Base-by-base conservation (phyloP, 768 basidiomycete species). In the Mrakia gelida region DNA sequence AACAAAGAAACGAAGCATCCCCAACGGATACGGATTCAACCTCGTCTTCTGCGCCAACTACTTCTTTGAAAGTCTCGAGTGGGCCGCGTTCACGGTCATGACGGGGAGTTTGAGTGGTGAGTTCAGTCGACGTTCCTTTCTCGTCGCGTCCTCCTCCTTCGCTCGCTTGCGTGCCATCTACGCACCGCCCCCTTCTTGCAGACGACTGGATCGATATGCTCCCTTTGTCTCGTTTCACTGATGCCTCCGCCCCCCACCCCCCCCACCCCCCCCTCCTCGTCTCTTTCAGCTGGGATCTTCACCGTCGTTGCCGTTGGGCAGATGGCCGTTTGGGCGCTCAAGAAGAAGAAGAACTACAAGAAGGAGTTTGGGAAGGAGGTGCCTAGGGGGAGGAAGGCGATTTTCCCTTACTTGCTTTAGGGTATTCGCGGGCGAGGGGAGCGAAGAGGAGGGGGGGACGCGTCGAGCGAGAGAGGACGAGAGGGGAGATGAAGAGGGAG, bases 1-100 rank as follows among this genome's bases (percentile, higher is more conserved):
- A 9, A 79, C 83, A 21, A 90, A 89, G 78, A 89, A 87, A 75
- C 91, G 96, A 70, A 91, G 88, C n/a, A 91, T 97, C 81, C 97
- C 97, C 0, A 85, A 87, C n/a, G 96, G 97, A 34, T 96, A 94
- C 80, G 95, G 95, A 9, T 99, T 98, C 86, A 87, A 89, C 75
- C 85, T 89, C n/a, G 88, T 95, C 59, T 92, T 93, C 9, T 92
- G 89, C 86, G 94, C 96, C 23, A 98, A 99, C 84, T 99, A 99
- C 86, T 90, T 92, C 83, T 98, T 95, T 82, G 97, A 99, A 85
- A 88, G 86, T 11, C 79, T 96, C 34, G 91, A 86, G 0, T 97
- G 96, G 93, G 82, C 87, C 6, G 86, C 88, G 23, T 87, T 97
- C 71, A 88, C 88, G 32, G 86, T 87, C 30, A 90, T 98, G 90